phyloP scores from a whole-genome alignment of 2,329 filamentous ascomycete species.

The Ophiostoma pallidulum region DNA sequence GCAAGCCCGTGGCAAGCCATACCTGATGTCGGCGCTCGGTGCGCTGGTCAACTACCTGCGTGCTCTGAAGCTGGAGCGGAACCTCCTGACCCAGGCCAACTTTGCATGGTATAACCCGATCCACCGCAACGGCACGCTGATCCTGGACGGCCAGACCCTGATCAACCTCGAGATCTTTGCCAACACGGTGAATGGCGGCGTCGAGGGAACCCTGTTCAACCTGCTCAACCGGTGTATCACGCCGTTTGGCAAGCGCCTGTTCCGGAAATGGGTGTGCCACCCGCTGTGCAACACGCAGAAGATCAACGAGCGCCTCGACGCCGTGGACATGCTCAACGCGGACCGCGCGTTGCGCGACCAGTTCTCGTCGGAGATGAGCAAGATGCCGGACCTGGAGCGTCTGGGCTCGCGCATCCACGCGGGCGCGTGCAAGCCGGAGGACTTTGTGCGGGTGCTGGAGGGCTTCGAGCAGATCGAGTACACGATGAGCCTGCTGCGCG shows the following conservation, averaged over 20 bases:
- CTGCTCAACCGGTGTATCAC: slow-evolving; percentile 92
- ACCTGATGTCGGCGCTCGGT: slow-evolving; percentile 84
- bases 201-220: slow-evolving; percentile 78
- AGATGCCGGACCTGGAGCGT: slow-evolving; percentile 88
- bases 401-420: slow-evolving; percentile 93
- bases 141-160: slow-evolving; percentile 89
- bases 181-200: slow-evolving; percentile 79
- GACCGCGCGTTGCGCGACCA: slow-evolving; percentile 73
- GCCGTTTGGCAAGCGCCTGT: slow-evolving; percentile 90
- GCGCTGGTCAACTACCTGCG: slow-evolving; percentile 81
- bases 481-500: slow-evolving; percentile 69
- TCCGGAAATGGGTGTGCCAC: slow-evolving; percentile 96
- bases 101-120: slow-evolving; percentile 92
- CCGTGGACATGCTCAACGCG: slow-evolving; percentile 84
- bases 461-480: slow-evolving; percentile 98
- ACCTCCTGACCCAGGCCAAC: slow-evolving; percentile 79
- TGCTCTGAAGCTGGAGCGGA: slow-evolving; percentile 78
- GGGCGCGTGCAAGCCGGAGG: slow-evolving; percentile 76
- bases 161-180: slow-evolving; percentile 97
- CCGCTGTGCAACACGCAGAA: slow-evolving; percentile 76
- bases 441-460: slow-evolving; percentile 88
- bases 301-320: slow-evolving; percentile 90
- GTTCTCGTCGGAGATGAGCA: slow-evolving; percentile 79
- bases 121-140: slow-evolving; percentile 75
- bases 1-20: slow-evolving; percentile 65